A percentile compares a stretch with the other conserved stretches of the same genome.
Conservation (phyloP, 768 basidiomycete species). For the Tremella yokohamensis region DNA sequence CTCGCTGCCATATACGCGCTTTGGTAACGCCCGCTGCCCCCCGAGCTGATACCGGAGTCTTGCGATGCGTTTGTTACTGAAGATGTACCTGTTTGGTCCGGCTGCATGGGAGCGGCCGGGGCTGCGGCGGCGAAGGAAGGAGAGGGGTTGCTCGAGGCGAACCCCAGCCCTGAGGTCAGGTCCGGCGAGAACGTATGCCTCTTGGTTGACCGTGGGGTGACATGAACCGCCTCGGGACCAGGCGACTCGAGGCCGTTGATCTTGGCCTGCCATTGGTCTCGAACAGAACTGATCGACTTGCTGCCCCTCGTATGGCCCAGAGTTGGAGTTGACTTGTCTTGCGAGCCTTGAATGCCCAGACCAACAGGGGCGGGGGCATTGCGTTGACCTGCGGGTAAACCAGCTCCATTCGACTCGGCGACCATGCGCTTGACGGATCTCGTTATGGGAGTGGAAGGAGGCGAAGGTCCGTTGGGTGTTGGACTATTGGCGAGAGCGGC, state of each 20-base stretch:
- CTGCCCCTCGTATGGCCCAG: slow-evolving; percentile 1
- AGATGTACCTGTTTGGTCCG: slow-evolving; percentile 22
- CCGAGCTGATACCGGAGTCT: background rate
- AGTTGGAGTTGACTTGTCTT: background rate
- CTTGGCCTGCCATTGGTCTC: slow-evolving; percentile 41
- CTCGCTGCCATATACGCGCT: slow-evolving; percentile 21
- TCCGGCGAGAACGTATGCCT: slow-evolving; percentile 21
- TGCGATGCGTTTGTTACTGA: slow-evolving; percentile 13
- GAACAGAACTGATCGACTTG: slow-evolving; percentile 35
- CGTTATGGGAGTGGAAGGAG: slow-evolving; percentile 38
- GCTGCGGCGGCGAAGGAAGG: background rate
- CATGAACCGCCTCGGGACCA: background rate
- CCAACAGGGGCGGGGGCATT: slow-evolving; percentile 4
- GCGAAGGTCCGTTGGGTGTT: slow-evolving; percentile 14
- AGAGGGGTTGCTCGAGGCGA: background rate
- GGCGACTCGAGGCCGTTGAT: slow-evolving; percentile 16
- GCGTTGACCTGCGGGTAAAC: background rate
- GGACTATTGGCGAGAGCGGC: slow-evolving; percentile 13
- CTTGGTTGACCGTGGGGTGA: slow-evolving; percentile 13
- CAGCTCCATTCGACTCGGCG: slow-evolving; percentile 6
- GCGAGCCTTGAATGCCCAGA: background rate
- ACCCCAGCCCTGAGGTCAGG: slow-evolving; percentile 2
- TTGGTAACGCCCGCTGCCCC: slow-evolving; percentile 5
- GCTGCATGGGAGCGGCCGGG: slow-evolving; percentile 9
- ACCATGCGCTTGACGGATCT: slow-evolving; percentile 33